These are phyloP conservation scores for Fraxinus nigra DNA, from an alignment of 305 asterid genomes.

Conservation along the genomic window DNA sequence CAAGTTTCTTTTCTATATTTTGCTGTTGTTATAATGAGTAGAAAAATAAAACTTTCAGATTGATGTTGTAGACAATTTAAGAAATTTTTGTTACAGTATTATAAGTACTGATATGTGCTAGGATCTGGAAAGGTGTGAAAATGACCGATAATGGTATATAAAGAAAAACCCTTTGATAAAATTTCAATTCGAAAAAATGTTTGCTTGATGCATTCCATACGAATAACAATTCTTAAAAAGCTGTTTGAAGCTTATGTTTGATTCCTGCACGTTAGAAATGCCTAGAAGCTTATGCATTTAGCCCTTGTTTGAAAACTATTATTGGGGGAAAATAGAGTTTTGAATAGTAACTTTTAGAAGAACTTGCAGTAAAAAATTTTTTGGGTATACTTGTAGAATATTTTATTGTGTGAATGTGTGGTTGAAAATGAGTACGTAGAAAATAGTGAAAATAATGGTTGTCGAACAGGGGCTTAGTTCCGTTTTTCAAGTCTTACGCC, in stretches of 20 bases:
- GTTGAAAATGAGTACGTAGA: no score
- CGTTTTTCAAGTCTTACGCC: not conserved
- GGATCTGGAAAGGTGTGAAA: conserved; percentile 28
- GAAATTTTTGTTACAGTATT: not conserved
- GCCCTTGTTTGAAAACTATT: no score
- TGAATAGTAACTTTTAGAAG: no score
- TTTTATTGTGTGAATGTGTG: no score
- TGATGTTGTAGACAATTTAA: not conserved
- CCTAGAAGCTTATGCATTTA: not conserved
- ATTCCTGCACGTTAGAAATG: not conserved
- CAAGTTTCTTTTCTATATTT: not conserved
- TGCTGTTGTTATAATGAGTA: not conserved
- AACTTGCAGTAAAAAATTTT: no score
- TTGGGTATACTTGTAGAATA: no score
- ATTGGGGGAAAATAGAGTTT: no score
- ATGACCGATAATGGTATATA: conserved; percentile 31
- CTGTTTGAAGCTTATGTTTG: not conserved
- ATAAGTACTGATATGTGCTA: not conserved
- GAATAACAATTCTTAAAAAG: conserved; percentile 8
- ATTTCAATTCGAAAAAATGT: conserved; percentile 16
- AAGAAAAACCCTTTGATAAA: conserved; percentile 33
- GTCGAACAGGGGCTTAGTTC: not conserved
- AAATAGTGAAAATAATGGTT: no score
- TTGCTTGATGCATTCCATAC: conserved; percentile 20
- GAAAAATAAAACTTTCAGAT: not conserved